Percentiles rank a stretch among this genome's conserved stretches.
Evolutionary conservation across 2,329 filamentous ascomycete species (phyloP).

Genomic region (Neonectria sp.): DNA sequence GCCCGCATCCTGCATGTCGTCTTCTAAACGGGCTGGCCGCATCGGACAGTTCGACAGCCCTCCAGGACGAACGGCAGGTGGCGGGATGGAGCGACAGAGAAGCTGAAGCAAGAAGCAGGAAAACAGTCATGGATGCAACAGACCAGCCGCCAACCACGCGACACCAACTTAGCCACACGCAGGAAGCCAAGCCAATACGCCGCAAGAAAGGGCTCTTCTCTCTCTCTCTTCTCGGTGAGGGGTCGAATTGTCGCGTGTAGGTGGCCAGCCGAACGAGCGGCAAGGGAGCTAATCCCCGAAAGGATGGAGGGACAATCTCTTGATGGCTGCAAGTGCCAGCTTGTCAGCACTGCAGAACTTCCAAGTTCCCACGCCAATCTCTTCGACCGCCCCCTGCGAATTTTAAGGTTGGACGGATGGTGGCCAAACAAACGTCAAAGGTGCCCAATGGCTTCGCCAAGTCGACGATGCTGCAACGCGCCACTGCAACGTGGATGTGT

Average conservation of each 20-base stretch:
- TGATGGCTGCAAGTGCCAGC: constrained; percentile 12
- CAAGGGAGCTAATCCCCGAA: constrained; percentile 31
- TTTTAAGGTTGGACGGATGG: constrained; percentile 40
- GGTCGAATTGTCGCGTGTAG: background rate
- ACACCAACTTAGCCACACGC: background rate
- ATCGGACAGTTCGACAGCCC: background rate
- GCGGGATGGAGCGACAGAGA: background rate
- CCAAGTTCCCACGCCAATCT: constrained; percentile 2
- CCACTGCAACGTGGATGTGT: constrained; percentile 32
- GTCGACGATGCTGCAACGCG: constrained; percentile 26
- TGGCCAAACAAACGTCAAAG: constrained; percentile 30
- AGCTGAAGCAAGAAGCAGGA: background rate
- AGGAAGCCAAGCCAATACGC: background rate
- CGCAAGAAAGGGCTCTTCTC: background rate
- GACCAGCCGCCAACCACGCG: too few relatives aligned
- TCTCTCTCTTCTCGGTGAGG: background rate
- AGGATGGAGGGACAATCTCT: constrained; percentile 10
- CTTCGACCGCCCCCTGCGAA: constrained; percentile 9
- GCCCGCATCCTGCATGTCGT: background rate
- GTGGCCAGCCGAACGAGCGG: constrained; percentile 25
- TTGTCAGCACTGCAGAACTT: background rate
- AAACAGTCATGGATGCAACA: background rate
- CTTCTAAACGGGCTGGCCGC: background rate
- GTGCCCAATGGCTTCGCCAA: constrained; percentile 9
- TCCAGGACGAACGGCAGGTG: background rate